Conservation (phyloP, 2,329 filamentous ascomycete genomes). For the Simplicillium sp. region DNA sequence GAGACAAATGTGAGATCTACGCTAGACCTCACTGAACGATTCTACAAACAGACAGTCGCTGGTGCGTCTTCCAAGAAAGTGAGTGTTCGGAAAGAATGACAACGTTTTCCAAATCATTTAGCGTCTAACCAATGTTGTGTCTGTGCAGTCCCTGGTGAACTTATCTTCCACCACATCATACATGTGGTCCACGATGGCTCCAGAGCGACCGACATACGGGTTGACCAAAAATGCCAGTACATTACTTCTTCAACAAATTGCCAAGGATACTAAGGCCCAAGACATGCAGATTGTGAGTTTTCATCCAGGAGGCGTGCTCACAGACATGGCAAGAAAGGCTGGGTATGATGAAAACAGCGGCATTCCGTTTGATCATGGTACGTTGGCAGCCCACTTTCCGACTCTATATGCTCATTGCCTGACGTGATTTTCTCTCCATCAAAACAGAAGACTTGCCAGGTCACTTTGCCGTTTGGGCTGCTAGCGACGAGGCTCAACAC, state of each 20-base stretch:
- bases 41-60: slow-evolving; percentile 9
- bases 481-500: slow-evolving; percentile 25
- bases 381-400: background rate
- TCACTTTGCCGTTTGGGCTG: slow-evolving; percentile 27
- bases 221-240: slow-evolving; percentile 27
- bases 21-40: slow-evolving; percentile 9
- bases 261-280: slow-evolving; percentile 17
- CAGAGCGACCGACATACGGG: slow-evolving; percentile 18
- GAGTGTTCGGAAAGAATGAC: background rate
- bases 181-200: slow-evolving; percentile 7
- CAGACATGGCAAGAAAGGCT: slow-evolving; percentile 12
- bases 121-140: background rate
- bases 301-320: slow-evolving; percentile 14
- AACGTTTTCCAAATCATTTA: background rate
- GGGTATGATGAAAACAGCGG: slow-evolving; percentile 11
- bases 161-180: slow-evolving; percentile 3
- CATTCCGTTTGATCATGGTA: slow-evolving; percentile 17
- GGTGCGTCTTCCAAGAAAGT: slow-evolving; percentile 2
- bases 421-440: too few species aligned
- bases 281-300: slow-evolving; percentile 18
- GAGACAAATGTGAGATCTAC: slow-evolving; percentile 10
- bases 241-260: slow-evolving; percentile 25
- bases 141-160: slow-evolving; percentile 9
- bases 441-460: slow-evolving; percentile 6
- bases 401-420: background rate